These are phyloP conservation scores for Centella asiatica DNA, from an alignment of 129 eudicot species.

Conservation along the genomic window DNA sequence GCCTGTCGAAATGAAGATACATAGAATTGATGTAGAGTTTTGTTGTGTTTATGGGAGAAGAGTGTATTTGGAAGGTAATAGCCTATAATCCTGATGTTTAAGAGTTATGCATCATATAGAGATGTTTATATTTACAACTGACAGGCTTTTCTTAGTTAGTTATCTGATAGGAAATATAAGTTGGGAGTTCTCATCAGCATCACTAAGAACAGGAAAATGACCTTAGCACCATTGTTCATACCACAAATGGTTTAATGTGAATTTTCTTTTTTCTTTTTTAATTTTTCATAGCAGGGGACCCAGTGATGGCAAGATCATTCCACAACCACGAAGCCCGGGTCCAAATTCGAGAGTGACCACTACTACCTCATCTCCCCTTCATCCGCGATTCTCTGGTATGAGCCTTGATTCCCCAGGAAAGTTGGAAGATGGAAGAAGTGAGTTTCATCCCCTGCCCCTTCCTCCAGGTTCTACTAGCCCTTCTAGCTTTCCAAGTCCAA, in stretches of 20 bases:
- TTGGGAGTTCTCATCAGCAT: not conserved
- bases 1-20: not conserved
- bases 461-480: constrained; percentile 76
- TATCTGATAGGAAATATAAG: not conserved
- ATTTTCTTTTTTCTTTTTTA: not conserved
- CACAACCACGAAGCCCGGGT: constrained; percentile 60
- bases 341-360: constrained; percentile 53
- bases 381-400: constrained; percentile 46
- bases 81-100: not conserved
- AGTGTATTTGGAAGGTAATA: not conserved
- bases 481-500: constrained; percentile 37
- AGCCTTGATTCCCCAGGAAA: constrained; percentile 58
- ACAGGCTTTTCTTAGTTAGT: not conserved
- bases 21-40: not conserved
- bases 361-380: constrained; percentile 64
- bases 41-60: not conserved
- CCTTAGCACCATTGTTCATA: not conserved
- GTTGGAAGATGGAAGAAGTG: constrained; percentile 56
- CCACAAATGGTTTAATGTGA: not conserved
- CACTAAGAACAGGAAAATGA: not conserved
- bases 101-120: not conserved
- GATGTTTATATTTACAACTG: no score
- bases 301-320: constrained; percentile 35
- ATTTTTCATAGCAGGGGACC: constrained; percentile 37
- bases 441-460: constrained; percentile 66